A percentile compares a stretch with the other conserved stretches of the same genome.
These are phyloP conservation scores for Thelonectria blattea DNA, from an alignment of 2,329 filamentous ascomycete genomes.

Conservation along the genomic window DNA sequence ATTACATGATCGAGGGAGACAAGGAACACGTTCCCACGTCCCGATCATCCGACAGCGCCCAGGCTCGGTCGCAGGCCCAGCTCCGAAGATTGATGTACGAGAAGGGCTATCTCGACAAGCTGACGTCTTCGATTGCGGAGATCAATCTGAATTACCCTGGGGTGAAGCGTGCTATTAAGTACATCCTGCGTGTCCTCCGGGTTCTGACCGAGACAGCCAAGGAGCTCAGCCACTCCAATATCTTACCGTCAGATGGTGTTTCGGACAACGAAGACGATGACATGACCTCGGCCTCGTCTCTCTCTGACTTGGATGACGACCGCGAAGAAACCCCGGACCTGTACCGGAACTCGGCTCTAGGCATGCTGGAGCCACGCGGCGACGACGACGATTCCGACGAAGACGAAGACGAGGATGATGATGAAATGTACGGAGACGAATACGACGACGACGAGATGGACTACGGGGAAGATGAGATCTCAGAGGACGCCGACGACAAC, in stretches of 20 bases:
- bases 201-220: slow-evolving; percentile 87
- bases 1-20: slow-evolving; percentile 85
- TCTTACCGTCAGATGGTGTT: slow-evolving; percentile 70
- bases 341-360: slow-evolving; percentile 93
- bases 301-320: slow-evolving; percentile 85
- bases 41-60: slow-evolving; percentile 47
- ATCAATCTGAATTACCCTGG: slow-evolving; percentile 94
- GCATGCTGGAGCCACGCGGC: slow-evolving; percentile 86
- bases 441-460: slow-evolving; percentile 94
- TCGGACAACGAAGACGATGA: slow-evolving; percentile 81
- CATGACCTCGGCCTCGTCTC: slow-evolving; percentile 83
- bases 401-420: slow-evolving; percentile 75
- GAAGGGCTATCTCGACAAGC: slow-evolving; percentile 88
- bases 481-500: slow-evolving; percentile 83
- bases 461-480: slow-evolving; percentile 81
- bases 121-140: slow-evolving; percentile 92
- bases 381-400: slow-evolving; percentile 83
- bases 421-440: slow-evolving; percentile 92
- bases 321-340: slow-evolving; percentile 96
- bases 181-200: slow-evolving; percentile 89
- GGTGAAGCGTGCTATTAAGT: slow-evolving; percentile 93
- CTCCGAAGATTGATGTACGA: slow-evolving; percentile 97
- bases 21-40: slow-evolving; percentile 58
- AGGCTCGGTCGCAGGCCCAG: slow-evolving; percentile 74
- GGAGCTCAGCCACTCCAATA: slow-evolving; percentile 79